Percentiles rank a stretch among this genome's conserved stretches.
Conservation (phyloP, 1,284 basidiomycete genomes). For the Ustilago tritici region DNA sequence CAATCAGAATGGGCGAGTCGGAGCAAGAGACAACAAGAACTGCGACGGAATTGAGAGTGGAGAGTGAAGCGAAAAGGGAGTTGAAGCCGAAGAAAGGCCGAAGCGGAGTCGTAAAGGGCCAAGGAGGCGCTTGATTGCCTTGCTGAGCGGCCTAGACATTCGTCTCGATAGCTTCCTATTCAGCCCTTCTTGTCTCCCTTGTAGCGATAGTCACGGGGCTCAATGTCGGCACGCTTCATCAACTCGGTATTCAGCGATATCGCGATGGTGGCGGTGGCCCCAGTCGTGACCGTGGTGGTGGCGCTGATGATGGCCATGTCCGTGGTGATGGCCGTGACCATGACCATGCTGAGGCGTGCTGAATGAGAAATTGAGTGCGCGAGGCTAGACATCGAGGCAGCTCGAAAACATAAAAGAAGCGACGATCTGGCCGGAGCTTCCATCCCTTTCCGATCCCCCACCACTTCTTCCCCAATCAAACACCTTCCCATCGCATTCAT, state of each 20-base stretch:
- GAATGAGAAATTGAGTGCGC: no score
- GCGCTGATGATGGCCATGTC: neutral
- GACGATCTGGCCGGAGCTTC: neutral
- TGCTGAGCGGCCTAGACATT: no score
- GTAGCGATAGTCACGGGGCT: no score
- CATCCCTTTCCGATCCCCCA: neutral
- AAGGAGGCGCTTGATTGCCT: no score
- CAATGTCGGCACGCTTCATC: no score
- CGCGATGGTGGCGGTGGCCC: no score
- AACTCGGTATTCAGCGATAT: no score
- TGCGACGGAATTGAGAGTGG: neutral
- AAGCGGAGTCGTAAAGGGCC: no score
- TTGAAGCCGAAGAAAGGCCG: neutral
- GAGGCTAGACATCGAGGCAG: no score
- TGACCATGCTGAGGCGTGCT: neutral
- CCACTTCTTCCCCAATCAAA: neutral
- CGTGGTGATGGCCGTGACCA: neutral
- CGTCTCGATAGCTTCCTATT: no score
- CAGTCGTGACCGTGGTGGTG: no score
- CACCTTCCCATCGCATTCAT: constrained; percentile 17
- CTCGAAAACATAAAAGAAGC: neutral
- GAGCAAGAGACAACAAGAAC: neutral
- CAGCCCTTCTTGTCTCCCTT: no score
- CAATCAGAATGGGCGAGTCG: neutral
- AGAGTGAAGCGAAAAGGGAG: neutral